Percentiles rank a stretch among this genome's conserved stretches.
Evolutionary conservation across 2,329 filamentous ascomycete species (phyloP).

Genomic region (Penicillium sp.): DNA sequence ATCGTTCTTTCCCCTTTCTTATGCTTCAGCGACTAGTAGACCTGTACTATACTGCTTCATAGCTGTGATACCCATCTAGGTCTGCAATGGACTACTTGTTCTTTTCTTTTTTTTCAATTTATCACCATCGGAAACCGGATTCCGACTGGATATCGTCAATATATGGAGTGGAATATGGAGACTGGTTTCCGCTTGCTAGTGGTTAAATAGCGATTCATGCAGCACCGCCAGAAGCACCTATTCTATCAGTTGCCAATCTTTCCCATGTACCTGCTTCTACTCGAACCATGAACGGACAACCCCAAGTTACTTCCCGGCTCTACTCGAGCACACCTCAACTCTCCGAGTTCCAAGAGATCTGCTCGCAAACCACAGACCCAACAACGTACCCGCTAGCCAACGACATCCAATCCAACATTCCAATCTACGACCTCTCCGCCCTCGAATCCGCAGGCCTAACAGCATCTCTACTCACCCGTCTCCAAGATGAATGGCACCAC

Average conservation of each 20-base stretch:
- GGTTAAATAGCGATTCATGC: constrained; percentile 4
- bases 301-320: constrained; percentile 20
- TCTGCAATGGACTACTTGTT: constrained; percentile 16
- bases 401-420: constrained; percentile 50
- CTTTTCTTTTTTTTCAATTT: neutral
- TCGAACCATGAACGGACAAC: constrained; percentile 8
- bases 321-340: constrained; percentile 30
- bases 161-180: constrained; percentile 18
- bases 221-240: neutral
- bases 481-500: constrained; percentile 61
- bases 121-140: constrained; percentile 13
- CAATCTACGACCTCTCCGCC: constrained; percentile 51
- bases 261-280: no score
- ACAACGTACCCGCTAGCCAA: constrained; percentile 49
- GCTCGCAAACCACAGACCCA: constrained; percentile 38
- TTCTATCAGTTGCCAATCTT: no score
- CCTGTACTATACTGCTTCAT: constrained; percentile 27
- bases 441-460: constrained; percentile 33
- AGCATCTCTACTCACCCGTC: constrained; percentile 29
- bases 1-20: constrained; percentile 4
- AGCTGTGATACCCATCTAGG: constrained; percentile 26
- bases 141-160: constrained; percentile 3
- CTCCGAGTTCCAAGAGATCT: constrained; percentile 46
- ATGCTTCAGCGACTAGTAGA: constrained; percentile 22
- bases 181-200: constrained; percentile 18